These are phyloP conservation scores for Colletotrichum euphorbiae DNA, from an alignment of 2,329 filamentous ascomycete species.

Conservation along the genomic window DNA sequence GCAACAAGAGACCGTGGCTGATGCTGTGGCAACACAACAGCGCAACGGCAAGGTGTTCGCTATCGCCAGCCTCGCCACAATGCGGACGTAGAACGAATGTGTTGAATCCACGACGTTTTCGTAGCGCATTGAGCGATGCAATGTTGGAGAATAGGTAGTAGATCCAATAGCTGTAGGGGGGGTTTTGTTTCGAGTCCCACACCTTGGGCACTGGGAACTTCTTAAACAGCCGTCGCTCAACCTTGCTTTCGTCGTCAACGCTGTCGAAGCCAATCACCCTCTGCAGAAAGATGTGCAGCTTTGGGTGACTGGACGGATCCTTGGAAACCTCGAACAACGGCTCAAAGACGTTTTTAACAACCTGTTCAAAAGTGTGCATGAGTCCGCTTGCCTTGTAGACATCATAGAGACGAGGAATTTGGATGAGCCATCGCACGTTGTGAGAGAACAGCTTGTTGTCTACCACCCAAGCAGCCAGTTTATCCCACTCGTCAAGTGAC, in stretches of 20 bases:
- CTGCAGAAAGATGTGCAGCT: conserved; percentile 94
- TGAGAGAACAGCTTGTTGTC: conserved; percentile 98
- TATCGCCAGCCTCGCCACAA: conserved; percentile 96
- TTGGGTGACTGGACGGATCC: conserved; percentile 86
- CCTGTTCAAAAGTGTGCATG: conserved; percentile 90
- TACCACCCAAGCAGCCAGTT: conserved; percentile 94
- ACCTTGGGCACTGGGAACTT: conserved; percentile 92
- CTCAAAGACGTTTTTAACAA: conserved; percentile 91
- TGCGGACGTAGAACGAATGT: conserved; percentile 94
- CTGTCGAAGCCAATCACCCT: conserved; percentile 97
- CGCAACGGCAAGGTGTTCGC: conserved; percentile 92
- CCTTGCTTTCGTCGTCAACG: conserved; percentile 98
- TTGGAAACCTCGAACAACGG: conserved; percentile 95
- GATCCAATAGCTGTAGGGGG: conserved; percentile 99
- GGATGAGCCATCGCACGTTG: conserved; percentile 97
- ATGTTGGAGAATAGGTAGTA: conserved; percentile 98
- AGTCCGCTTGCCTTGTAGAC: conserved; percentile 91
- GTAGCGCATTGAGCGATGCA: conserved; percentile 89
- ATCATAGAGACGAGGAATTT: conserved; percentile 93
- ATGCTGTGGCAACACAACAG: conserved; percentile 96
- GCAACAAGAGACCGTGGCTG: conserved; percentile 90
- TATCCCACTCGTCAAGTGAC: conserved; percentile 95
- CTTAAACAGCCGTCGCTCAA: conserved; percentile 91
- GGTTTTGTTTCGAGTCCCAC: conserved; percentile 94
- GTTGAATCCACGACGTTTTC: conserved; percentile 92